phyloP scores from a whole-genome alignment of 768 basidiomycete species.

The Galerina sulciceps region DNA sequence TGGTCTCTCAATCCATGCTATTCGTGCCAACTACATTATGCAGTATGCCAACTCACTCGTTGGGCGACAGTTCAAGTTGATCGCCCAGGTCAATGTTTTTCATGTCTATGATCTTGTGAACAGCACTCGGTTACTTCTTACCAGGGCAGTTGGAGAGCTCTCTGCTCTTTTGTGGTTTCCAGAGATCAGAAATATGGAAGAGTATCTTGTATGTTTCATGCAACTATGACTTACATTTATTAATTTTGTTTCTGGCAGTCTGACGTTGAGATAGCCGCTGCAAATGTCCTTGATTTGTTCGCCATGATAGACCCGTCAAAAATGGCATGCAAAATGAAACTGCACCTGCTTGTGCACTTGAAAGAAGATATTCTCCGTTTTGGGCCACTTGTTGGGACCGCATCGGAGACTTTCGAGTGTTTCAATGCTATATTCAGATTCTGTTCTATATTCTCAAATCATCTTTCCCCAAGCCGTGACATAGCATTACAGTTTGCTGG shows the following conservation, averaged over 20 bases:
- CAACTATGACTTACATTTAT: background rate
- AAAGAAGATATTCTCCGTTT: conserved; percentile 36
- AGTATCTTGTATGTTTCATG: conserved; percentile 34
- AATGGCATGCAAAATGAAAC: conserved; percentile 38
- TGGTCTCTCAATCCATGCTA: conserved; percentile 33
- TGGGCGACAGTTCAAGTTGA: conserved; percentile 43
- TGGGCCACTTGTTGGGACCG: conserved; percentile 36
- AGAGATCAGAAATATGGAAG: conserved; percentile 37
- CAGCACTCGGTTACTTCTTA: conserved; percentile 25
- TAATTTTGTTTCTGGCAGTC: conserved; percentile 17
- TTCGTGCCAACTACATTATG: conserved; percentile 45
- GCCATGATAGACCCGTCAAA: conserved; percentile 37
- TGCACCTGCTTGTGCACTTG: conserved; percentile 39
- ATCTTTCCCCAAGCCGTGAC: conserved; percentile 45
- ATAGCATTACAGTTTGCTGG: conserved; percentile 36
- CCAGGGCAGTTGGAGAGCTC: conserved; percentile 37
- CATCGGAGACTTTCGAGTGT: conserved; percentile 40
- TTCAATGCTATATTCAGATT: conserved; percentile 46
- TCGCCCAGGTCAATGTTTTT: conserved; percentile 41
- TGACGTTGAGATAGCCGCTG: conserved; percentile 31
- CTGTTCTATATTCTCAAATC: conserved; percentile 45
- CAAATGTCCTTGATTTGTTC: conserved; percentile 40
- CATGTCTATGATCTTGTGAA: conserved; percentile 39
- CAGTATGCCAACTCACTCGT: conserved; percentile 47
- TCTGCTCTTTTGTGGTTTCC: conserved; percentile 44